Conservation (phyloP, 2,329 filamentous ascomycete genomes). For the Aspergillus ochraceus region DNA sequence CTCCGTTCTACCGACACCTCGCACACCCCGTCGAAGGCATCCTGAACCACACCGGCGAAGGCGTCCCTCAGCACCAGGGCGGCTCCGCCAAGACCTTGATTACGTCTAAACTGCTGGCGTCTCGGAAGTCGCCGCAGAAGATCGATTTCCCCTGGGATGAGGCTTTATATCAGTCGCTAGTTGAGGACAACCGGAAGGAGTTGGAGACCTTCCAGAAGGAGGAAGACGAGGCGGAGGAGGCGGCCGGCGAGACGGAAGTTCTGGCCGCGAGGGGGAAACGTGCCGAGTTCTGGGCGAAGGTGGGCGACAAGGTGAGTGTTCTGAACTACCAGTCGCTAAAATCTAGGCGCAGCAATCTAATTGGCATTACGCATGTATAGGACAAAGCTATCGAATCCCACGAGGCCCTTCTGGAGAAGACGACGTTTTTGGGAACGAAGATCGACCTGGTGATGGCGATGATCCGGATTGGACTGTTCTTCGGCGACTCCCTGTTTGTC, state of each 20-base stretch:
- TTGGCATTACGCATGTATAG: slow-evolving; percentile 46
- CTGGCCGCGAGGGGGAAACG: slow-evolving; percentile 89
- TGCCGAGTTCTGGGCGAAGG: slow-evolving; percentile 92
- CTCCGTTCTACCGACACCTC: slow-evolving; percentile 64
- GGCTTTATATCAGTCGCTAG: slow-evolving; percentile 73
- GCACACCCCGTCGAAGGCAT: slow-evolving; percentile 71
- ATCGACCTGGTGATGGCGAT: slow-evolving; percentile 96
- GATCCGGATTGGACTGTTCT: slow-evolving; percentile 94
- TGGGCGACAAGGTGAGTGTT: slow-evolving; percentile 81
- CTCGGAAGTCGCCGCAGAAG: slow-evolving; percentile 62
- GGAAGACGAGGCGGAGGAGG: slow-evolving; percentile 91
- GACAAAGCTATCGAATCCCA: slow-evolving; percentile 92
- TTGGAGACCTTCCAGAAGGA: slow-evolving; percentile 77
- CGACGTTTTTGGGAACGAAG: slow-evolving; percentile 92
- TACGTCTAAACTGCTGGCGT: slow-evolving; percentile 73
- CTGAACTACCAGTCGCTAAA: background rate
- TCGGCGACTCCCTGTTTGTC: slow-evolving; percentile 85
- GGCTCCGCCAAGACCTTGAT: slow-evolving; percentile 53
- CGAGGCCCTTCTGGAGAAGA: slow-evolving; percentile 94
- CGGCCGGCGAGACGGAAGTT: slow-evolving; percentile 93
- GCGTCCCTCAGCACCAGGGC: slow-evolving; percentile 49
- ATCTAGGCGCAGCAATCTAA: background rate
- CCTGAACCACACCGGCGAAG: slow-evolving; percentile 73
- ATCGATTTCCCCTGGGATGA: slow-evolving; percentile 88
- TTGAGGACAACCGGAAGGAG: slow-evolving; percentile 76